Evolutionary conservation across 352 stramenopile species (phyloP), one percentile per base, ranked within the genome.

Genomic region (Phytophthora palmivora): DNA sequence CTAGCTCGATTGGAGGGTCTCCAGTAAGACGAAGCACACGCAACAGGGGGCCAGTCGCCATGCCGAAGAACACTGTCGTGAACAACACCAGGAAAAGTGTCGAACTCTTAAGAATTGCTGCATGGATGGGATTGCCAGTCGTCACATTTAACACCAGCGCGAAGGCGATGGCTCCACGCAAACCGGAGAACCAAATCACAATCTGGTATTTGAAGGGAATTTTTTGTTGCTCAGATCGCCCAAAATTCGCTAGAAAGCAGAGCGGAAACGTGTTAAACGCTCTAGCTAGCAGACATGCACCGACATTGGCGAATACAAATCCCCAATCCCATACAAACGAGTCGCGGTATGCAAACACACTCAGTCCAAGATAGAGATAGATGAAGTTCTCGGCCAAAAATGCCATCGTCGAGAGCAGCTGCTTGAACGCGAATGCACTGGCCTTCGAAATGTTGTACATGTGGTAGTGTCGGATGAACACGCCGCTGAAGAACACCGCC

Each of bases 81-180:
- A 83, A 84, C n/a, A 91, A 61, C 26, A 89, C 82, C 4, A 79
- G 74, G 51, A 88, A 83, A 37, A 91, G 60, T 28, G 82, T 91
- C 18, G 78, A 79, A 28, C 70, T 87, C 59, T 88, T 79, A 26
- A 91, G 79, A 58, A 91, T 75, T 7, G 74, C 79, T 0, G 80
- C 77, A 37, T 91, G 82, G 15, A 59, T 52, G 14, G 60, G 74
- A 14, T 75, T 66, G 4, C 49, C 61, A 4, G 69, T 87, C 24
- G 58, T 67, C 14, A 91, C 81, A 46, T 95, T 95, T 1, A 93
- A 72, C n/a, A 79, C 80, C 30, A 96, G 78, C 19, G 92, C 91
- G 58, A 98, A 98, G 0, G 94, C 92, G 36, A 98, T 96, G 10
- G 95, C 92, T 3, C 95, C 95, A 30, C 95, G 87, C 16, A 98